Base-by-base conservation (phyloP, 768 basidiomycete species). In the Tulasnella sp. region DNA sequence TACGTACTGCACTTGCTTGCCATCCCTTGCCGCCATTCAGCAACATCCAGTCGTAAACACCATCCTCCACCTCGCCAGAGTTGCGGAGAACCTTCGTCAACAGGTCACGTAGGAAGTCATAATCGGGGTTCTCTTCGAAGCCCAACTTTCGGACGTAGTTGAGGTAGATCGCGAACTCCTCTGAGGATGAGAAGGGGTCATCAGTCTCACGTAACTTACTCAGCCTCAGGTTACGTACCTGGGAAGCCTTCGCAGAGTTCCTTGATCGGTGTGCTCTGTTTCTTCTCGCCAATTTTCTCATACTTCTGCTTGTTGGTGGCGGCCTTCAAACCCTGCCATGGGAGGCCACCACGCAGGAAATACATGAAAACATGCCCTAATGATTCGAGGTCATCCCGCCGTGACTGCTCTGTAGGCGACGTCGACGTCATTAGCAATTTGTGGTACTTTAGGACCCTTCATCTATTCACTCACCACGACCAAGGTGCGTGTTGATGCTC, bases 261-360 rank as follows among this genome's bases (percentile, higher is more conserved):
- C 88, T 96, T 97, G 86, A 99, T 98, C 9, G 94, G 94, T 41
- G 98, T 99, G 20, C 94, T 94, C 88, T 99, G 98, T 87, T 96
- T 99, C 93, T 99, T 99, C 89, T 99, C 97, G 82, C 97, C 97
- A 86, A 99, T 99, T 90, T 99, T 99, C 89, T 99, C 97, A 88
- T 99, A 99, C 89, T 99, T 96, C 86, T 99, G 98, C 89, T 99
- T 99, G 89, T 99, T 99, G 76, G 97, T 99, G 41, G 98, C 98
- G 46, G 98, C 98, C 88, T 99, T 99, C 80, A 99, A 90, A 80
- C 98, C 98, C 85, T 99, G 98, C 98, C 98, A 99, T 34, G 98
- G 98, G 77, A 99, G 85, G 83, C 96, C 97, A 31, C 98, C 98
- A 77, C 98, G 91, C 76, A 99, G 87, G 87, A 99, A 99, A 88